phyloP scores from a whole-genome alignment of 208 protist species.

The Hexamita inflata region DNA sequence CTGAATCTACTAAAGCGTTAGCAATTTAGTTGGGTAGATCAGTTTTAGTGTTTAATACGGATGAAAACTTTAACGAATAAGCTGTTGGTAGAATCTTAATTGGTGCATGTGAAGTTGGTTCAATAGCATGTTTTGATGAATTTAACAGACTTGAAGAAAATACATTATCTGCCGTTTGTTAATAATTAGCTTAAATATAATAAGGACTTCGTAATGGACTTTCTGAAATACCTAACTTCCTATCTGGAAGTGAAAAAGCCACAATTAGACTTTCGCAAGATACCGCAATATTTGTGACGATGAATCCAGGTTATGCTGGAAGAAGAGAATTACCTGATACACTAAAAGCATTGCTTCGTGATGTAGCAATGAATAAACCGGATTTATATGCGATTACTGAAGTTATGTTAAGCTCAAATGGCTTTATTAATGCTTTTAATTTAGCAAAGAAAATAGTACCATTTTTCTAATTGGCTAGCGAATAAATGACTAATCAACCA shows the following conservation, averaged over 20 bases:
- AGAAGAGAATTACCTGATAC: slow-evolving; percentile 91
- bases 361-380: slow-evolving; percentile 89
- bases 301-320: slow-evolving; percentile 97
- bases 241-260: slow-evolving; percentile 64
- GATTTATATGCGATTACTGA: slow-evolving; percentile 93
- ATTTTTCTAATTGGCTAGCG: too few relatives aligned
- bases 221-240: slow-evolving; percentile 53
- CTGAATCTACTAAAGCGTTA: slow-evolving; percentile 87
- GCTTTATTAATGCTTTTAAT: slow-evolving; percentile 57
- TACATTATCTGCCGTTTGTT: slow-evolving; percentile 85
- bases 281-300: slow-evolving; percentile 93
- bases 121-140: slow-evolving; percentile 96
- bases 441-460: too few relatives aligned
- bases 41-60: slow-evolving; percentile 95
- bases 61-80: slow-evolving; percentile 94
- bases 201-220: slow-evolving; percentile 81
- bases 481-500: too few relatives aligned
- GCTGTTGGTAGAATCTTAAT: slow-evolving; percentile 94
- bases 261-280: slow-evolving; percentile 61
- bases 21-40: slow-evolving; percentile 77
- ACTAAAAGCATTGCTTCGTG: slow-evolving; percentile 88
- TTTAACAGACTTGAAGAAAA: slow-evolving; percentile 94
- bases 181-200: slow-evolving; percentile 96
- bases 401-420: slow-evolving; percentile 86
- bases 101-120: slow-evolving; percentile 89